phyloP scores from a whole-genome alignment of 495 filamentous ascomycete species.

The Talaromyces stipitatus region DNA sequence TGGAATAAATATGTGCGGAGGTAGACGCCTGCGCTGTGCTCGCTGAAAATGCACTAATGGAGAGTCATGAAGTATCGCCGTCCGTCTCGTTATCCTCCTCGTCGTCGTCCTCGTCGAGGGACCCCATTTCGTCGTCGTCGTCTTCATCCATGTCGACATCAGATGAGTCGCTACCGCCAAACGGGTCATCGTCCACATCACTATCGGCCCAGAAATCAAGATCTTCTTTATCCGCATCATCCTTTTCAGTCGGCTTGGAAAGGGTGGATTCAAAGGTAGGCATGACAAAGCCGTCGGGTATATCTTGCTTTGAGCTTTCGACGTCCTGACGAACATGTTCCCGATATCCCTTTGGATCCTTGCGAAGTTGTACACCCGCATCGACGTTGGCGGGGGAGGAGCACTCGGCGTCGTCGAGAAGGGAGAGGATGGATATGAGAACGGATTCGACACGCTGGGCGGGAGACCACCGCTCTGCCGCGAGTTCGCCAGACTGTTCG shows the following conservation, averaged over 20 bases:
- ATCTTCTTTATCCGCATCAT: slow-evolving; percentile 47
- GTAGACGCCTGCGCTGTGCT: background rate
- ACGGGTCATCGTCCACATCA: slow-evolving; percentile 67
- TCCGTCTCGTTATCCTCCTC: background rate
- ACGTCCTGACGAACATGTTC: slow-evolving; percentile 59
- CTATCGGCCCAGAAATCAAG: slow-evolving; percentile 77
- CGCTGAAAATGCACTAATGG: background rate
- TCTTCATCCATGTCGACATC: slow-evolving; percentile 38
- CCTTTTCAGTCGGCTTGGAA: slow-evolving; percentile 54
- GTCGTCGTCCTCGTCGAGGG: slow-evolving; percentile 42
- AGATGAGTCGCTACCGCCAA: slow-evolving; percentile 61
- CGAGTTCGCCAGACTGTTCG: slow-evolving; percentile 80
- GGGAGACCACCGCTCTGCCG: slow-evolving; percentile 86
- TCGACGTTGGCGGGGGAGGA: slow-evolving; percentile 93
- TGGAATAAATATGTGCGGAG: background rate
- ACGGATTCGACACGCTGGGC: slow-evolving; percentile 91
- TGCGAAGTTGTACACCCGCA: slow-evolving; percentile 77
- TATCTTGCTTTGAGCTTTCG: slow-evolving; percentile 64
- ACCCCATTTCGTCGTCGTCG: slow-evolving; percentile 52
- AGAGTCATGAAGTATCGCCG: background rate
- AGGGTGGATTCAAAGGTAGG: slow-evolving; percentile 60
- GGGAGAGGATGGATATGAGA: slow-evolving; percentile 82
- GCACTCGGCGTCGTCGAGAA: slow-evolving; percentile 90
- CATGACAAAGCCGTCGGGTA: slow-evolving; percentile 79
- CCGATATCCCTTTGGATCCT: slow-evolving; percentile 60